A percentile compares a stretch with the other conserved stretches of the same genome.
phyloP scores from a whole-genome alignment of 2,329 filamentous ascomycete genomes.

The Penicillium glabrum region DNA sequence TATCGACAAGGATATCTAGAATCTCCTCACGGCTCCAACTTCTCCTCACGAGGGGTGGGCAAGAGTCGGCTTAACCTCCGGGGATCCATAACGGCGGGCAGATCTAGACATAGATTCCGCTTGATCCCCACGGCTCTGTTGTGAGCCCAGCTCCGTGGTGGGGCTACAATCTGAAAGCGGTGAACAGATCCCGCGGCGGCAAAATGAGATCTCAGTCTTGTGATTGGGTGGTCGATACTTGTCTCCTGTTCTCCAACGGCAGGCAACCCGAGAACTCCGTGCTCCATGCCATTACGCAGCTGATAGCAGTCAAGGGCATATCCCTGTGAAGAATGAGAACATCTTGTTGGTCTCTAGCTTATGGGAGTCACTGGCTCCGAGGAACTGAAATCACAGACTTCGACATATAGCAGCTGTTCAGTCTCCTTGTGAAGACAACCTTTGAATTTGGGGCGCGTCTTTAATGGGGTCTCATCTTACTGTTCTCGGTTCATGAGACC shows the following conservation, averaged over 20 bases:
- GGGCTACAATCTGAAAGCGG: slow-evolving; percentile 4
- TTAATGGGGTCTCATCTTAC: background rate
- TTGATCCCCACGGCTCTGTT: background rate
- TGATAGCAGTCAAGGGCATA: background rate
- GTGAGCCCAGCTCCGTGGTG: background rate
- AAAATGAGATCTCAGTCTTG: background rate
- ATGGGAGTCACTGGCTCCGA: no score
- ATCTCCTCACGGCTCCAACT: slow-evolving; percentile 8
- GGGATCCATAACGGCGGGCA: background rate
- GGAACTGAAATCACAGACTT: no score
- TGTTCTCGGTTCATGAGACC: background rate
- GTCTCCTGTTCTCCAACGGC: background rate
- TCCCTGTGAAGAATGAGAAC: background rate
- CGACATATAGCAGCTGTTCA: no score
- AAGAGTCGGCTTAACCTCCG: background rate
- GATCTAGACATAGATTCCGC: background rate
- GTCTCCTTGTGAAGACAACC: background rate
- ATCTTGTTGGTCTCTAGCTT: background rate
- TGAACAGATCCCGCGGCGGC: background rate
- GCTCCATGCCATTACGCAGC: background rate
- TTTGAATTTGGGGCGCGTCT: background rate
- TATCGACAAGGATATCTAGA: background rate
- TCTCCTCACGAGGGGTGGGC: slow-evolving; percentile 15
- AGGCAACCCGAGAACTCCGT: background rate
- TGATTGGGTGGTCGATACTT: background rate